Evolutionary conservation across 2,329 filamentous ascomycete species (phyloP), one percentile per base, ranked within the genome.

Genomic region (Magnaporthiopsis rhizophila): DNA sequence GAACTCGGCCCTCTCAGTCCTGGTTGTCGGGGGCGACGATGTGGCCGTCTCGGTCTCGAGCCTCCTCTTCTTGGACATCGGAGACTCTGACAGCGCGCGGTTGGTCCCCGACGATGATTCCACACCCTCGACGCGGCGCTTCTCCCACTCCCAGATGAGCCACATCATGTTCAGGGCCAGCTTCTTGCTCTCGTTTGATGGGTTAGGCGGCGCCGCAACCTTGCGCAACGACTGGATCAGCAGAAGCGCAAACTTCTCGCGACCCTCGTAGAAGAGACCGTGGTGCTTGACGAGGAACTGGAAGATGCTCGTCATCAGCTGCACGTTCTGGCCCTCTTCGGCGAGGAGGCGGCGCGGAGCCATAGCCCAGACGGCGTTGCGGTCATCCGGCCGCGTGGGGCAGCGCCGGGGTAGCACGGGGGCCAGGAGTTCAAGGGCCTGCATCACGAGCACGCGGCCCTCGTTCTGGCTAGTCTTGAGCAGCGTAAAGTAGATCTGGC

Each of bases 281-380:
- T 93, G 90, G 73, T 99, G 94, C 65, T 91, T 87, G 50, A 97
- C 94, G 45, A 99, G 81, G 77, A 99, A 99, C 71, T 97, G 90
- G 80, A 97, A 98, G 70, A 99, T 98, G 78, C 90, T 95, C 63
- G 92, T 97, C 78, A 98, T 89, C 77, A 98, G 95, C 75, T 96
- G 93, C 60, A 94, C 83, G 70, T 99, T 99, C 67, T 95, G 91
- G 32, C 91, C 93, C 75, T 99, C 95, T 73, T 99, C 96, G 3
- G 92, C 89, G 28, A 99, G 79, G 34, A 99, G 96, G 64, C 93
- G 91, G 58, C 94, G 87, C 36, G 95, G 93, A 68, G 93, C 91
- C 68, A 92, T 88, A 9, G 93, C 91, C 95, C 94, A 99, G 13
- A 92, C 82, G 3, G 91, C 90, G 68, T 91, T 89, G 13, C 87